Conservation (phyloP, 257 asterid species). For the Thymus mandschuricus region DNA sequence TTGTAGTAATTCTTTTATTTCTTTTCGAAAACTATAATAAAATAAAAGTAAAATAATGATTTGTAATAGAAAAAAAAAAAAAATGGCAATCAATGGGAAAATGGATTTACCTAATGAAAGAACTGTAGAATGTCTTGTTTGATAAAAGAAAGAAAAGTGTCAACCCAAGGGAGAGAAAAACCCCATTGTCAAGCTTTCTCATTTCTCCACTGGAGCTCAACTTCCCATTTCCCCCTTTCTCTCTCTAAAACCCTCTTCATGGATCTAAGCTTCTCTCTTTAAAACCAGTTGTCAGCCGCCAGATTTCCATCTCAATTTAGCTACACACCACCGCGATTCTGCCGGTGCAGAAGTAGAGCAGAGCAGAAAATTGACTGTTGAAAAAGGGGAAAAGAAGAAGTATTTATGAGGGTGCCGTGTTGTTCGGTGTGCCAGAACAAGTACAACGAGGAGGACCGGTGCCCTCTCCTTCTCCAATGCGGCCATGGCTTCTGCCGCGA, state of each 20-base stretch:
- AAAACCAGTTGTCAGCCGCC: slow-evolving; percentile 23
- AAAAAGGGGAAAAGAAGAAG: background rate
- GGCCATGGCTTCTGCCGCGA: slow-evolving; percentile 98
- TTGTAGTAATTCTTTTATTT: too few relatives aligned
- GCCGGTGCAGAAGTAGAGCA: slow-evolving; percentile 13
- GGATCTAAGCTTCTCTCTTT: slow-evolving; percentile 38
- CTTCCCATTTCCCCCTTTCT: slow-evolving; percentile 34
- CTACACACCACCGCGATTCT: slow-evolving; percentile 11
- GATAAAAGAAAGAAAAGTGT: slow-evolving; percentile 4
- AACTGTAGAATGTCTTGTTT: background rate
- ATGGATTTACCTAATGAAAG: background rate
- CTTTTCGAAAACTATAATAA: background rate
- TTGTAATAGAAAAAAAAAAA: background rate
- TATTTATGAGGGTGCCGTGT: slow-evolving; percentile 69
- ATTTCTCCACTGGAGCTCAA: slow-evolving; percentile 36
- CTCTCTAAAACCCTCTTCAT: slow-evolving; percentile 39
- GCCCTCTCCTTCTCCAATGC: slow-evolving; percentile 96
- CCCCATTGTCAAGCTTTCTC: slow-evolving; percentile 37
- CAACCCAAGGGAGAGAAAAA: slow-evolving; percentile 5
- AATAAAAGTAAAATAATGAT: background rate
- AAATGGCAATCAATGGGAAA: background rate
- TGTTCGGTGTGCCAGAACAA: slow-evolving; percentile 92
- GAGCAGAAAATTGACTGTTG: background rate
- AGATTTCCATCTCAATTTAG: slow-evolving; percentile 16
- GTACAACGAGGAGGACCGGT: slow-evolving; percentile 91